phyloP scores from a whole-genome alignment of 2,329 filamentous ascomycete species.

The Escovopsis sp. region DNA sequence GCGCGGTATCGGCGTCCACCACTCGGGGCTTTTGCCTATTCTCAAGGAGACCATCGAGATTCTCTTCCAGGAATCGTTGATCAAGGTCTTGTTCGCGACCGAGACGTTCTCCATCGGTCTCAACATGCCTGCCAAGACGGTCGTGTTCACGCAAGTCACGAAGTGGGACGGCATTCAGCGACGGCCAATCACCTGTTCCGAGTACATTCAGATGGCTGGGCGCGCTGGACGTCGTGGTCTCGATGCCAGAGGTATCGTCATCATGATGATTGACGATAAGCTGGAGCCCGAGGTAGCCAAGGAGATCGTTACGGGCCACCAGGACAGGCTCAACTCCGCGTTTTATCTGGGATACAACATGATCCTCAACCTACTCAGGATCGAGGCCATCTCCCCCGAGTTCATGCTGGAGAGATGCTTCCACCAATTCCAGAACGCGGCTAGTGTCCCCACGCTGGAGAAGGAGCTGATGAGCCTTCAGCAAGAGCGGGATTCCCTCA shows the following conservation, averaged over 20 bases:
- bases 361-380: constrained; percentile 89
- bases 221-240: constrained; percentile 93
- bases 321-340: constrained; percentile 93
- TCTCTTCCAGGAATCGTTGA: constrained; percentile 91
- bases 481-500: constrained; percentile 53
- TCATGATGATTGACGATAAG: constrained; percentile 98
- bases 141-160: constrained; percentile 93
- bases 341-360: constrained; percentile 99
- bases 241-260: constrained; percentile 94
- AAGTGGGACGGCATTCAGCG: constrained; percentile 80
- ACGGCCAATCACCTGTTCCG: constrained; percentile 80
- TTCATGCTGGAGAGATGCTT: constrained; percentile 99
- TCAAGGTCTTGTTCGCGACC: constrained; percentile 95
- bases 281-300: constrained; percentile 92
- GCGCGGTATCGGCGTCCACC: constrained; percentile 91
- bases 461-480: constrained; percentile 70
- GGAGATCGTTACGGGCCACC: constrained; percentile 87
- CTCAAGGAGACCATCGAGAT: constrained; percentile 98
- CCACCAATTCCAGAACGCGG: constrained; percentile 93
- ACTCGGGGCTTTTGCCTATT: constrained; percentile 87
- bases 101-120: constrained; percentile 97
- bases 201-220: constrained; percentile 98
- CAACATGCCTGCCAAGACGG: constrained; percentile 98
- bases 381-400: constrained; percentile 98
- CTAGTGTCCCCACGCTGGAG: constrained; percentile 71